phyloP scores from a whole-genome alignment of 2,329 filamentous ascomycete species.

The Colletotrichum sublineola region DNA sequence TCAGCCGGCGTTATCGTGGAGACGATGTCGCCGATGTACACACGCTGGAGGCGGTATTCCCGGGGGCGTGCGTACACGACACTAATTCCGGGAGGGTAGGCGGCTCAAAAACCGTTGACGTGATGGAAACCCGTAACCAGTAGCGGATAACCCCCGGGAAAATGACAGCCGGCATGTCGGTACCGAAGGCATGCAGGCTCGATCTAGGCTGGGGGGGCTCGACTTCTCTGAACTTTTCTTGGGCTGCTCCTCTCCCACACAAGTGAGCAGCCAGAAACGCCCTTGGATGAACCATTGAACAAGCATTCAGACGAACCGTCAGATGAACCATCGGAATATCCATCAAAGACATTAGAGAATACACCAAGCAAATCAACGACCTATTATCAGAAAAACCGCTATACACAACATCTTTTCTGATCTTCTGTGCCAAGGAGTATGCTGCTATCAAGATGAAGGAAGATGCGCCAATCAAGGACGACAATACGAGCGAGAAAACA shows the following conservation, averaged over 20 bases:
- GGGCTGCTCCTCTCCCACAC: neutral
- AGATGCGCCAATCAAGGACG: conserved; percentile 3
- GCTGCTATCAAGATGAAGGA: conserved; percentile 29
- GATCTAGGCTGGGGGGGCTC: neutral
- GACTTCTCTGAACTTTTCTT: neutral
- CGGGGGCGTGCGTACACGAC: no score
- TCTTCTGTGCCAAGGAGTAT: neutral
- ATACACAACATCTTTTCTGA: no score
- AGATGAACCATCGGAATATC: no score
- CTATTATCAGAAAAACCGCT: no score
- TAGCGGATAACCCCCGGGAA: conserved; percentile 1
- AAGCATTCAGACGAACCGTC: no score
- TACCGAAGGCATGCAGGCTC: conserved; percentile 18
- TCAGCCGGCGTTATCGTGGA: no score
- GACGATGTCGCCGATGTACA: no score
- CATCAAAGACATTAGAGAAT: no score
- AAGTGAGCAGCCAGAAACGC: neutral
- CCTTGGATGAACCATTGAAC: no score
- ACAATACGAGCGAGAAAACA: neutral
- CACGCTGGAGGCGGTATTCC: no score
- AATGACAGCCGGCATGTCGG: conserved; percentile 27
- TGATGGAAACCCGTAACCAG: conserved; percentile 16
- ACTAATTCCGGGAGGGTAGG: neutral
- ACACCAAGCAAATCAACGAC: no score
- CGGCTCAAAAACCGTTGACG: conserved; percentile 13